These are phyloP conservation scores for Schizophyllum amplum DNA, from an alignment of 1,284 basidiomycete species.

Conservation along the genomic window DNA sequence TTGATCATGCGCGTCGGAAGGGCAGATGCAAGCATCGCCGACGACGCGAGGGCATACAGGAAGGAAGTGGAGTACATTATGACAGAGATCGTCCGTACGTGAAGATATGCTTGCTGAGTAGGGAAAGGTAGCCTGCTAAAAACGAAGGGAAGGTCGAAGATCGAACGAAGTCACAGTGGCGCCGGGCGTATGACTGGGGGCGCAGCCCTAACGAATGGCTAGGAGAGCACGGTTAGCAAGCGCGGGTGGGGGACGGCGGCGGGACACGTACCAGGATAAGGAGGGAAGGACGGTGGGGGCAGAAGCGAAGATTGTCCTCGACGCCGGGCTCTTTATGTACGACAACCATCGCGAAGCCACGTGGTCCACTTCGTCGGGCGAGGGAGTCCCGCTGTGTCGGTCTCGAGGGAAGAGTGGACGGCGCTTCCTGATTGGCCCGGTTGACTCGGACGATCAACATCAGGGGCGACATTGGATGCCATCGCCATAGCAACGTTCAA, in stretches of 20 bases:
- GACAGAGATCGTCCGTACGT: not conserved
- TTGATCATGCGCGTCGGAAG: not conserved
- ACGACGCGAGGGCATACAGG: not conserved
- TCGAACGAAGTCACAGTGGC: not conserved
- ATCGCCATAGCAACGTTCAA: constrained; percentile 6
- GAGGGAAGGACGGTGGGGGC: not conserved
- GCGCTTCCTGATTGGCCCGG: not conserved
- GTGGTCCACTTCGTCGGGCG: not conserved
- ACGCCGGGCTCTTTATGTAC: not conserved
- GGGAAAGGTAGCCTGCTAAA: not conserved
- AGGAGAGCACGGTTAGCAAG: not conserved
- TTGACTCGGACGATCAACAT: not conserved
- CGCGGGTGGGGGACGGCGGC: too few relatives aligned
- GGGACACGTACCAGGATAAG: not conserved
- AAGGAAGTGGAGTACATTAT: not conserved
- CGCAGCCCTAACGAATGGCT: not conserved
- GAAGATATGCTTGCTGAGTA: not conserved
- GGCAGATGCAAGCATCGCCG: not conserved
- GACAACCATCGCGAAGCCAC: not conserved
- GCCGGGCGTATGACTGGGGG: not conserved
- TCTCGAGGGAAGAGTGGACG: not conserved
- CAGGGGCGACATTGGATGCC: not conserved
- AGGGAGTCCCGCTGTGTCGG: not conserved
- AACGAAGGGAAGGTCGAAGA: not conserved
- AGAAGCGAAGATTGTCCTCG: not conserved